Percentiles rank a stretch among this genome's conserved stretches.
These are phyloP conservation scores for Saccharomyces uvarum DNA, from an alignment of 1,139 yeast genomes.

Conservation along the genomic window DNA sequence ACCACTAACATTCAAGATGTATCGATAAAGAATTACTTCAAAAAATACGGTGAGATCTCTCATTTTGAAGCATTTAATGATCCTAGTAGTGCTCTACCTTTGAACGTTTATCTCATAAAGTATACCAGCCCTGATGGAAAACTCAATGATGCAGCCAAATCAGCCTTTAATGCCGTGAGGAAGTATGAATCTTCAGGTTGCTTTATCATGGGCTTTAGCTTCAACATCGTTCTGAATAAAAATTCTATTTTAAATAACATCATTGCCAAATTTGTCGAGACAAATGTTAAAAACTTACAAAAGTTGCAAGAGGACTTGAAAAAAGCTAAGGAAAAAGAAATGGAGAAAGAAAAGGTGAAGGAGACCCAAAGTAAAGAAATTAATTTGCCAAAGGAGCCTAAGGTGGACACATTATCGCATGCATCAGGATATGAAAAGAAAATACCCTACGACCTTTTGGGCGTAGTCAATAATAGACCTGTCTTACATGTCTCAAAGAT, in stretches of 20 bases:
- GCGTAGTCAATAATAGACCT: conserved; percentile 47
- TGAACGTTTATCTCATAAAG: conserved; percentile 62
- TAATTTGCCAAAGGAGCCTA: not conserved
- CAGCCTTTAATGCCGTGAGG: conserved; percentile 37
- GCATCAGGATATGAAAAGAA: conserved; percentile 10
- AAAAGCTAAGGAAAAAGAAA: conserved; percentile 11
- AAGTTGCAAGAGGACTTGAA: conserved; percentile 12
- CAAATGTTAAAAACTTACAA: conserved; percentile 18
- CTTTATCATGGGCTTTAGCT: conserved; percentile 33
- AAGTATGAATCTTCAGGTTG: conserved; percentile 31
- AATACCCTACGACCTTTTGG: conserved; percentile 43
- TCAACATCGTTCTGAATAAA: conserved; percentile 22
- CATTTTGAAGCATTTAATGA: conserved; percentile 59
- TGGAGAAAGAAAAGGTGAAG: conserved; percentile 7
- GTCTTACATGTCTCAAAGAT: conserved; percentile 40
- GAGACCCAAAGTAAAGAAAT: not conserved
- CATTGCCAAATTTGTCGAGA: conserved; percentile 22
- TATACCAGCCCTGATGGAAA: conserved; percentile 49
- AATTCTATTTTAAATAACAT: conserved; percentile 15
- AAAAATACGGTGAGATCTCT: conserved; percentile 52
- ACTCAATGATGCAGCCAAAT: conserved; percentile 37
- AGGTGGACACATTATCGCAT: not conserved
- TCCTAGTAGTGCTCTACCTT: conserved; percentile 70
- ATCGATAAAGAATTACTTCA: conserved; percentile 45
- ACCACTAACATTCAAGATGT: conserved; percentile 17